Evolutionary conservation across 352 stramenopile genomes (phyloP).

Genomic region (Phytophthora rubi): DNA sequence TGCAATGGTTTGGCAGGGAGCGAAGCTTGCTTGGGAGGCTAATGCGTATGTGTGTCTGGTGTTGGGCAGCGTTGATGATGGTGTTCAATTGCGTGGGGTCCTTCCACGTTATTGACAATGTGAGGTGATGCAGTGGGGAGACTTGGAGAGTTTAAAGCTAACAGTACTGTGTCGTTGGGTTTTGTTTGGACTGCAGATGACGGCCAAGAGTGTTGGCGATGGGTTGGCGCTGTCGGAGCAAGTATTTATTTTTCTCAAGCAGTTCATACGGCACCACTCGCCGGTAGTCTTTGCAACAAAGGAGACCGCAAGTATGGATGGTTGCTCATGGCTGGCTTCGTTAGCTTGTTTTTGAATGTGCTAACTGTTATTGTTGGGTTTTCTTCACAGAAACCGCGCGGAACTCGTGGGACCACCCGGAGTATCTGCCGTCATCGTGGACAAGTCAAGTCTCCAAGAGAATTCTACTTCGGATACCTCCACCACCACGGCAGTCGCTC

Average conservation of each 20-base stretch:
- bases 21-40: not conserved
- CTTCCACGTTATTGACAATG: constrained; percentile 76
- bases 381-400: constrained; percentile 21
- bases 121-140: constrained; percentile 6
- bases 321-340: not conserved
- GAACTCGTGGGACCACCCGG: constrained; percentile 50
- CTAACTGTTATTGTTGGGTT: not conserved
- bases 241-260: constrained; percentile 69
- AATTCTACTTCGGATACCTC: constrained; percentile 51
- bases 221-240: constrained; percentile 64
- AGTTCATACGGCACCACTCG: constrained; percentile 74
- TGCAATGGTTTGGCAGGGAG: constrained; percentile 5
- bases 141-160: not conserved
- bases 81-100: constrained; percentile 70
- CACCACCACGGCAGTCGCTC: not conserved
- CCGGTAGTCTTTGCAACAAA: constrained; percentile 74
- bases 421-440: constrained; percentile 73
- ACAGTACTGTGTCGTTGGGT: not conserved
- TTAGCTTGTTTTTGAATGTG: not conserved
- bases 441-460: constrained; percentile 67
- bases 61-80: constrained; percentile 51
- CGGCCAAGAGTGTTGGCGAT: constrained; percentile 55
- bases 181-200: constrained; percentile 40
- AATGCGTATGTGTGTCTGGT: constrained; percentile 2
- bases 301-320: constrained; percentile 39